These are phyloP conservation scores for Mucor piriformis DNA, from an alignment of 371 early-diverging fungal species.

Conservation along the genomic window DNA sequence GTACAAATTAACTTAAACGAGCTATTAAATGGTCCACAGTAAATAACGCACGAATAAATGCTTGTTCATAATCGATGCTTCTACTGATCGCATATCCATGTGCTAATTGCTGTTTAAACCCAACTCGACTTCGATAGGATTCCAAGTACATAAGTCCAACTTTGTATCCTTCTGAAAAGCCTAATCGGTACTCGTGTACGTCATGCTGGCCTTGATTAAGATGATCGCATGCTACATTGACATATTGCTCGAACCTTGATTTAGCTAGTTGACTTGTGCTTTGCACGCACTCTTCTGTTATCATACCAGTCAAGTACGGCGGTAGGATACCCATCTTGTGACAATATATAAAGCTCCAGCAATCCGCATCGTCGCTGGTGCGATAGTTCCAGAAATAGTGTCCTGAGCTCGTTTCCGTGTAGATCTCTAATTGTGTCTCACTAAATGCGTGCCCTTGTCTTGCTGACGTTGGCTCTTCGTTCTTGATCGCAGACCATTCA, in stretches of 20 bases:
- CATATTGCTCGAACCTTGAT: too few relatives aligned
- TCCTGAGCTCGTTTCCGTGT: constrained; percentile 24
- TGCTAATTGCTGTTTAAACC: background rate
- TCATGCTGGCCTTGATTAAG: too few relatives aligned
- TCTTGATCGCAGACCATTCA: too few relatives aligned
- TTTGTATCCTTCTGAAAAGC: background rate
- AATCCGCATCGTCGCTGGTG: constrained; percentile 34
- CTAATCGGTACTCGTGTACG: background rate
- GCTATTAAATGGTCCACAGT: too few relatives aligned
- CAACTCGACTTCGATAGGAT: background rate
- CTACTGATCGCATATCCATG: background rate
- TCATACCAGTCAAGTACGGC: too few relatives aligned
- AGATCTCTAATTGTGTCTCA: constrained; percentile 5
- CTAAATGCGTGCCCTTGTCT: too few relatives aligned
- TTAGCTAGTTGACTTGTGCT: background rate
- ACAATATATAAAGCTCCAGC: constrained; percentile 38
- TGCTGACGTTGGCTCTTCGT: too few relatives aligned
- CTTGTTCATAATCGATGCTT: background rate
- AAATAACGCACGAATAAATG: too few relatives aligned
- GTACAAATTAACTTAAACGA: too few relatives aligned
- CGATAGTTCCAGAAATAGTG: constrained; percentile 40
- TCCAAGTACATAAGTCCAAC: background rate
- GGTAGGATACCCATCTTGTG: constrained; percentile 7
- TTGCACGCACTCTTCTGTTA: too few relatives aligned
- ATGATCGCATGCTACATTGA: too few relatives aligned